Conservation (phyloP, 441 rosid species). For the Eruca vesicaria region DNA sequence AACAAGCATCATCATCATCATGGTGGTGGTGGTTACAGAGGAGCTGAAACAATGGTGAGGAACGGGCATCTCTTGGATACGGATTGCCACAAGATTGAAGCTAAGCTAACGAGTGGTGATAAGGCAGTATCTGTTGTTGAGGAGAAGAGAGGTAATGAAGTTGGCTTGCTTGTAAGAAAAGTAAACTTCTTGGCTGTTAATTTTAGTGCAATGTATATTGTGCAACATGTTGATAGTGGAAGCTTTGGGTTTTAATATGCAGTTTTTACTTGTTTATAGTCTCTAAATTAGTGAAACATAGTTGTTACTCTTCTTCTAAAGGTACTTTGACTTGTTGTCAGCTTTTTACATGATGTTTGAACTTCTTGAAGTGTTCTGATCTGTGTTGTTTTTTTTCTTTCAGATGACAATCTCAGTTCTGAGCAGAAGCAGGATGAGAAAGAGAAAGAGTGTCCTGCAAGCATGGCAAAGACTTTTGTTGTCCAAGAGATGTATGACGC, state of each 20-base stretch:
- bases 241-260: neutral
- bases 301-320: conserved; percentile 34
- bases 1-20: conserved; percentile 30
- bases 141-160: conserved; percentile 49
- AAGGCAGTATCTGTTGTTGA: conserved; percentile 31
- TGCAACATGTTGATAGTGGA: neutral
- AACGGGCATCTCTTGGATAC: conserved; percentile 37
- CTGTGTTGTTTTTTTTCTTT: conserved; percentile 7
- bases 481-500: conserved; percentile 69
- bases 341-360: neutral
- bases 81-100: conserved; percentile 29
- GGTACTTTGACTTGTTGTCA: conserved; percentile 34
- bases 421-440: conserved; percentile 37
- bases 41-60: conserved; percentile 35
- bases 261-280: neutral
- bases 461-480: conserved; percentile 57
- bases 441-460: conserved; percentile 43
- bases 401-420: conserved; percentile 35
- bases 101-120: conserved; percentile 38
- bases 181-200: conserved; percentile 8
- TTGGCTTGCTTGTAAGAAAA: conserved; percentile 30
- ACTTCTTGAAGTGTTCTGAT: neutral
- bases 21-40: conserved; percentile 45
- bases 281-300: conserved; percentile 31
- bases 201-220: conserved; percentile 9